phyloP scores from a whole-genome alignment of 2,329 filamentous ascomycete genomes.

The Fusarium pininemorale region DNA sequence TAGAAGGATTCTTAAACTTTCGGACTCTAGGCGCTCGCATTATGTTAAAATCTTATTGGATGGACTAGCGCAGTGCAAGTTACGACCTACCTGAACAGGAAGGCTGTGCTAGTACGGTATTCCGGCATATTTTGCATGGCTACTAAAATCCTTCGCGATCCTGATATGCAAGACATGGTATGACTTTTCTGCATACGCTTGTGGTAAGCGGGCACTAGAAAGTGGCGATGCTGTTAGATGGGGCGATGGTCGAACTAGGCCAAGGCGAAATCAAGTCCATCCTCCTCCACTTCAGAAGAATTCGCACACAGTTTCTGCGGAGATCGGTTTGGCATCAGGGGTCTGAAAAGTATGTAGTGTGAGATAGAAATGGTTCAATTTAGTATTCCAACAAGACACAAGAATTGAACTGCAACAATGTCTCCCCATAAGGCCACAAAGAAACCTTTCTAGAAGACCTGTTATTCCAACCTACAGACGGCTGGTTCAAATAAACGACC shows the following conservation, averaged over 20 bases:
- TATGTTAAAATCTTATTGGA: not conserved
- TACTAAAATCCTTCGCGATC: not conserved
- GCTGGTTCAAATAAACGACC: not conserved
- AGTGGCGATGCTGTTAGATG: not conserved
- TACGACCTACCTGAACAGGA: not conserved
- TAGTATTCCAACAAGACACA: not conserved
- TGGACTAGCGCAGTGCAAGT: not conserved
- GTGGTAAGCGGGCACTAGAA: not conserved
- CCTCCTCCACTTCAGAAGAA: rapidly evolving
- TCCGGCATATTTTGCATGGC: not conserved
- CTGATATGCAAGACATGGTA: not conserved
- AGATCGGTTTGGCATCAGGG: rapidly evolving
- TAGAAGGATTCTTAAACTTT: not conserved
- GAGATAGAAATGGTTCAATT: not conserved
- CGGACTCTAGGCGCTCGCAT: not conserved
- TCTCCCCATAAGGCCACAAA: rapidly evolving
- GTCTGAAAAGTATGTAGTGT: rapidly evolving
- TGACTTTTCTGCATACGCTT: rapidly evolving
- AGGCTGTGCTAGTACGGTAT: not conserved
- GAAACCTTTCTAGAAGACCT: not conserved
- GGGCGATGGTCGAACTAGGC: rapidly evolving
- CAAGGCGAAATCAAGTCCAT: not conserved
- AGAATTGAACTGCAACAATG: not conserved
- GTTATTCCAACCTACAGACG: not conserved
- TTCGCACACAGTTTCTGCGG: not conserved